phyloP scores from a whole-genome alignment of 257 asterid genomes.

The Lithospermum erythrorhizon region DNA sequence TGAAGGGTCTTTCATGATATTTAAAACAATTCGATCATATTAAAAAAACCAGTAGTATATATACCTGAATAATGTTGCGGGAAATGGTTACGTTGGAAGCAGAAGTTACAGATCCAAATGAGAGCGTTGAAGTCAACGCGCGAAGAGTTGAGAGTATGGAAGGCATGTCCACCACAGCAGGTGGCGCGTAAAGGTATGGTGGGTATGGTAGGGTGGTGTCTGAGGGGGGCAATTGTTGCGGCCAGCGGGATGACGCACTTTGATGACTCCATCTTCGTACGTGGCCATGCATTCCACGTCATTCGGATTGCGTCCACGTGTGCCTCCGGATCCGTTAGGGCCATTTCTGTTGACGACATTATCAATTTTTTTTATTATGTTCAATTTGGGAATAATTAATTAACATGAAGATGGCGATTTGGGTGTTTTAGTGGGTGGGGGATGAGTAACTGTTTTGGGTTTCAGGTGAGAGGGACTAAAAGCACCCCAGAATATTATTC shows the following conservation, averaged over 20 bases:
- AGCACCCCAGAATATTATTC: no score
- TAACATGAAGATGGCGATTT: no score
- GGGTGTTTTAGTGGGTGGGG: no score
- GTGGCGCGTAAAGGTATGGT: conserved; percentile 62
- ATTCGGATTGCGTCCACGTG: conserved; percentile 74
- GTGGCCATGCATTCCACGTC: conserved; percentile 92
- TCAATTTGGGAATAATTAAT: no score
- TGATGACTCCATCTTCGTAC: conserved; percentile 85
- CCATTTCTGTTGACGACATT: no score
- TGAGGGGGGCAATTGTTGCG: conserved; percentile 82
- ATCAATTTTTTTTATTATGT: no score
- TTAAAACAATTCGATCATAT: no score
- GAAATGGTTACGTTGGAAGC: conserved; percentile 77
- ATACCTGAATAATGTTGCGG: conserved; percentile 51
- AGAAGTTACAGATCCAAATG: conserved; percentile 95
- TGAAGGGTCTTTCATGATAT: no score
- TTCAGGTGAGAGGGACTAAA: no score
- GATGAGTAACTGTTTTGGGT: no score
- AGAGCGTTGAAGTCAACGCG: conserved; percentile 78
- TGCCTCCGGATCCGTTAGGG: conserved; percentile 58
- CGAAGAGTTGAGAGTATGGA: conserved; percentile 66
- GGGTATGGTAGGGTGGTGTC: conserved; percentile 63
- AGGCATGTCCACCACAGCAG: conserved; percentile 83
- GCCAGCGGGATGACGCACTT: conserved; percentile 98
- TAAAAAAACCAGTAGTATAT: no score